phyloP scores from a whole-genome alignment of 2,329 filamentous ascomycete species.

The Aspergillus pseudoviridinutans region DNA sequence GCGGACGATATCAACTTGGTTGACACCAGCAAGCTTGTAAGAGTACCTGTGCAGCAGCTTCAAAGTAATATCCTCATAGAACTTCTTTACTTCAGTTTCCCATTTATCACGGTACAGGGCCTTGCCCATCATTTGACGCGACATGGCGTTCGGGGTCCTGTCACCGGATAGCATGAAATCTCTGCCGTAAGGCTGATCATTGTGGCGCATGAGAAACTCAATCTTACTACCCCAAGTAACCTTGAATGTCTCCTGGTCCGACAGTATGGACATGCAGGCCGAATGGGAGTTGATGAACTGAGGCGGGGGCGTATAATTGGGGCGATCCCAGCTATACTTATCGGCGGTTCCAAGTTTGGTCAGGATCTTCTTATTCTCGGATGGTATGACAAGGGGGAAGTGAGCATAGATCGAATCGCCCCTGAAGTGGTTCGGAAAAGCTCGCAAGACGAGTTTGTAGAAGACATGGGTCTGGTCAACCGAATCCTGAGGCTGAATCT shows the following conservation, averaged over 20 bases:
- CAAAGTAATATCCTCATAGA: slow-evolving; percentile 47
- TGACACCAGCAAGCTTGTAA: slow-evolving; percentile 43
- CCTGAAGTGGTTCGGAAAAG: slow-evolving; percentile 48
- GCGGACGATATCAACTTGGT: slow-evolving; percentile 47
- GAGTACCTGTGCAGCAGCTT: slow-evolving; percentile 43
- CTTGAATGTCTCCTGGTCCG: slow-evolving; percentile 42
- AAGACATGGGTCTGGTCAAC: slow-evolving; percentile 49
- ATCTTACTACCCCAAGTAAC: slow-evolving; percentile 47
- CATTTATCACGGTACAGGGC: slow-evolving; percentile 46
- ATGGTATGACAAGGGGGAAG: slow-evolving; percentile 47
- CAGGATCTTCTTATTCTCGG: slow-evolving; percentile 45
- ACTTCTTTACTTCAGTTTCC: slow-evolving; percentile 43
- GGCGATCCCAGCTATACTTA: slow-evolving; percentile 39
- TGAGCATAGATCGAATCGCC: slow-evolving; percentile 49
- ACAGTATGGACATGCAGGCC: slow-evolving; percentile 42
- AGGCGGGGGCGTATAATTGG: slow-evolving; percentile 29
- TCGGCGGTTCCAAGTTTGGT: slow-evolving; percentile 37
- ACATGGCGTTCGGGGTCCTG: slow-evolving; percentile 37
- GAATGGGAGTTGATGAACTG: slow-evolving; percentile 44
- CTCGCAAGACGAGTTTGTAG: slow-evolving; percentile 50
- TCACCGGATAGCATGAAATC: slow-evolving; percentile 50
- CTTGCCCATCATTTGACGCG: slow-evolving; percentile 41
- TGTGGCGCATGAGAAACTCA: slow-evolving; percentile 41
- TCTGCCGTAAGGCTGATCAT: slow-evolving; percentile 36
- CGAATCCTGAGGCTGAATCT: slow-evolving; percentile 40